Evolutionary conservation across 768 basidiomycete genomes (phyloP), one percentile per base, ranked within the genome.

Genomic region (Lactifluus piperatus): DNA sequence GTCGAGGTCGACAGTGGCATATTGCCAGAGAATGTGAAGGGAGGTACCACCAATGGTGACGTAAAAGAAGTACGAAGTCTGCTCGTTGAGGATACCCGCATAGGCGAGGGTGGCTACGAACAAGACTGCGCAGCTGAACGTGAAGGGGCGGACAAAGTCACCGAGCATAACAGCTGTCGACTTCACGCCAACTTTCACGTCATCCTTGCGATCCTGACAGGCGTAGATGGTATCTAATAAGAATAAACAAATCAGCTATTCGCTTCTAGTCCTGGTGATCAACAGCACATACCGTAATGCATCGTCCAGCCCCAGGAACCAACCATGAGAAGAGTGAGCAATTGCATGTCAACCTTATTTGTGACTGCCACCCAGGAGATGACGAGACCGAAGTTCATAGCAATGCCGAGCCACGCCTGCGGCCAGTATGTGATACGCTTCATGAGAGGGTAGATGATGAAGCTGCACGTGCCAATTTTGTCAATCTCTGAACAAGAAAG

Each of bases 161-260:
- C 83, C 85, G 65, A 86, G 87, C 18, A 87, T 76, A 44, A 90
- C 79, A 0, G 88, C 88, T 13, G 85, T 90, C 5, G 86, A 89
- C 60, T 82, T 81, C 24, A 89, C 83, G 20, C 85, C 85, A 58
- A 81, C 82, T 55, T 81, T 79, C 44, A 84, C 71, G 66, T 91
- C 88, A 71, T 89, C 88, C 57, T 76, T 71, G 53, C 85, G 84
- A 68, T 91, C 88, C 73, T 89, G 81, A 68, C 85, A 88, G 10
- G 85, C 88, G 67, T 91, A 91, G 56, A 86, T 83, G 4, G 84
- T 85, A 68, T 88, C 77, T 70, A 20, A 16, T 11, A 2, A 24
- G 27, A 20, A 16, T 11, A 2, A 24, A 30, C 32, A 10, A 13
- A 44, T 59, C 45, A 64, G 52, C 16, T 30, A 13, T 14, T n/a